Conservation (phyloP, 2,329 filamentous ascomycete genomes). For the Paracorniculantispora psalliotae region DNA sequence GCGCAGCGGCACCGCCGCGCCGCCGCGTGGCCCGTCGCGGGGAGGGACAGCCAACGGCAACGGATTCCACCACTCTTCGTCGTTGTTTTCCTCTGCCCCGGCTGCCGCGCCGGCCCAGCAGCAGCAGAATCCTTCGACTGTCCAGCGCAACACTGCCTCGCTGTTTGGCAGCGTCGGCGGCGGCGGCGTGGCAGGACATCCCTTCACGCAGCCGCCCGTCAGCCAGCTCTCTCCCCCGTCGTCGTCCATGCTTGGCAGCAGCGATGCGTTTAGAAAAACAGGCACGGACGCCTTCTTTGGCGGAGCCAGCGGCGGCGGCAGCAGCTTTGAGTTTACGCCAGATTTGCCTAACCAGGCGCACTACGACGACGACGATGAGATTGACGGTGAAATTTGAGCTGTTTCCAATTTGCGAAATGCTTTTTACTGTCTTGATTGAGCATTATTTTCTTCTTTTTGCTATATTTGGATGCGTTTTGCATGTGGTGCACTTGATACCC, state of each 20-base stretch:
- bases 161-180: not conserved
- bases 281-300: conserved; percentile 16
- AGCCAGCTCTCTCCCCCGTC: not conserved
- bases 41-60: not conserved
- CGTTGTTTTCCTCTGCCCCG: conserved; percentile 23
- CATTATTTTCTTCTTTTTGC: not conserved
- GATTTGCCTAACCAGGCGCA: not conserved
- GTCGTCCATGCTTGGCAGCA: not conserved
- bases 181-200: not conserved
- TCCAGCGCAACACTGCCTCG: not conserved
- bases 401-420: too few relatives aligned
- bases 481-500: not conserved
- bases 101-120: not conserved
- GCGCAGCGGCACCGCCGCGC: conserved; percentile 11
- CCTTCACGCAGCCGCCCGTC: too few relatives aligned
- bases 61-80: conserved; percentile 7
- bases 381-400: conserved; percentile 34
- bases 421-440: too few relatives aligned
- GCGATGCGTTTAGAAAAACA: conserved; percentile 9
- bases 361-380: conserved; percentile 20
- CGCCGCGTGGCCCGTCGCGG: too few relatives aligned
- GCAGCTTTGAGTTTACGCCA: not conserved
- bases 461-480: not conserved
- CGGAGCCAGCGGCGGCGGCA: not conserved
- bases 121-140: too few relatives aligned